These are phyloP conservation scores for Drosera capensis DNA, from an alignment of 148 eudicot genomes.

Conservation along the genomic window DNA sequence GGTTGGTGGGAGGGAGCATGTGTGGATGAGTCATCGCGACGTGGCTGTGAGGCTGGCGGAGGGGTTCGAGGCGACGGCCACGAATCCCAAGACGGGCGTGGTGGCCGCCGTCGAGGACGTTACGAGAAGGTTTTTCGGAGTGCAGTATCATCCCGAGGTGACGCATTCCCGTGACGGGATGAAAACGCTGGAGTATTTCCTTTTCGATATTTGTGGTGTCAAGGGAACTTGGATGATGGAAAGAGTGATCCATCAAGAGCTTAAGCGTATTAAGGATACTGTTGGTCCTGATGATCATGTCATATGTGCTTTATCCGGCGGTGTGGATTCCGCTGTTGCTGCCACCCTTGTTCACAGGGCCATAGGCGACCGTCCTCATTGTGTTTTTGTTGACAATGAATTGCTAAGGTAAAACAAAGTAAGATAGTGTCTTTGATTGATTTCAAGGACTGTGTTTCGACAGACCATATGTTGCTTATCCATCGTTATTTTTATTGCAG, in stretches of 20 bases:
- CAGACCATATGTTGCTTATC: neutral
- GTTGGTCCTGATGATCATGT: slow-evolving; percentile 87
- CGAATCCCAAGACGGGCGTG: slow-evolving; percentile 64
- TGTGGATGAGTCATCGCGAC: slow-evolving; percentile 99
- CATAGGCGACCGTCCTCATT: slow-evolving; percentile 87
- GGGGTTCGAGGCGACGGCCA: slow-evolving; percentile 70
- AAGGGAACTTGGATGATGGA: slow-evolving; percentile 84
- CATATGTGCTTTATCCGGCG: slow-evolving; percentile 92
- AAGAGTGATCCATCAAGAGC: slow-evolving; percentile 77
- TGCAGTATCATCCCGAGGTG: slow-evolving; percentile 99
- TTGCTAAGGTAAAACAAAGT: slow-evolving; percentile 79
- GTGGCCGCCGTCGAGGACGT: slow-evolving; percentile 78
- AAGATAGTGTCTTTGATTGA: too few species aligned
- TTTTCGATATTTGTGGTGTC: slow-evolving; percentile 74
- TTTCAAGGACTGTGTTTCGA: too few species aligned
- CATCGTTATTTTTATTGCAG: slow-evolving; percentile 19
- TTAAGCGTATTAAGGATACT: slow-evolving; percentile 40
- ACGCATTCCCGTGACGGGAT: slow-evolving; percentile 95
- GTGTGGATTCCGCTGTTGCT: slow-evolving; percentile 97
- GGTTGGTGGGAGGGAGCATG: slow-evolving; percentile 63
- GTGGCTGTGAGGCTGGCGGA: slow-evolving; percentile 69
- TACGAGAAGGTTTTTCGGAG: slow-evolving; percentile 51
- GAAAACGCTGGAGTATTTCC: slow-evolving; percentile 65
- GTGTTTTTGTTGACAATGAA: slow-evolving; percentile 90
- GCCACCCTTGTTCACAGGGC: slow-evolving; percentile 97